phyloP scores from a whole-genome alignment of 2,329 filamentous ascomycete genomes.

The Orbilia oligospora region DNA sequence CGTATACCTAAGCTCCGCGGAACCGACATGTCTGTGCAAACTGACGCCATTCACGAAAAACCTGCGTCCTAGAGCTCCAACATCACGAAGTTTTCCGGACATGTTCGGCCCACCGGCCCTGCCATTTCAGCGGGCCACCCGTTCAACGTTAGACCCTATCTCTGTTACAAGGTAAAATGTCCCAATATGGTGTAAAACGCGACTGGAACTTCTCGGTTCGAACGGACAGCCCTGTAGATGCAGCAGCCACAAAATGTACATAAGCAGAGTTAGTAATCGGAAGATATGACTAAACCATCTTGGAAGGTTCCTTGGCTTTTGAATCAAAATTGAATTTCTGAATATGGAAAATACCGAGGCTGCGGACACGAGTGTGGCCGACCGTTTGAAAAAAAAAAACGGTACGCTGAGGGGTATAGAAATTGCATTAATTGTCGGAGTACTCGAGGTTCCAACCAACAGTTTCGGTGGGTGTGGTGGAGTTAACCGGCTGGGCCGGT shows the following conservation, averaged over 20 bases:
- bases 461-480: not conserved
- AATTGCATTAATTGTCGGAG: not conserved
- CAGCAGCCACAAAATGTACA: constrained; percentile 1
- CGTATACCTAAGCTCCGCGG: not conserved
- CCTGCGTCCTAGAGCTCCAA: not conserved
- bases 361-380: constrained; percentile 19
- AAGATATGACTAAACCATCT: constrained; percentile 15
- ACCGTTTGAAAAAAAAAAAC: constrained; percentile 2
- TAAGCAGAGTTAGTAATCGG: constrained; percentile 45
- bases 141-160: not conserved
- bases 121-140: constrained; percentile 36
- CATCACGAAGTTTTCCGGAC: constrained; percentile 3
- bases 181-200: not conserved
- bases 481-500: constrained; percentile 42
- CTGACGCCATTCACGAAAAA: not conserved
- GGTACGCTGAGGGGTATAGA: not conserved
- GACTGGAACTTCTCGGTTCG: not conserved
- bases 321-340: not conserved
- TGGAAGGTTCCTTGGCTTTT: constrained; percentile 7
- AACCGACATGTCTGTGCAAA: not conserved
- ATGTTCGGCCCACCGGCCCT: constrained; percentile 25
- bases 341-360: constrained; percentile 33
- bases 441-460: not conserved
- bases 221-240: not conserved
- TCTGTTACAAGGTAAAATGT: not conserved